Percentiles rank a stretch among this genome's conserved stretches.
Evolutionary conservation across 2,329 filamentous ascomycete species (phyloP).

Genomic region (Aspergillus novofumigatus): DNA sequence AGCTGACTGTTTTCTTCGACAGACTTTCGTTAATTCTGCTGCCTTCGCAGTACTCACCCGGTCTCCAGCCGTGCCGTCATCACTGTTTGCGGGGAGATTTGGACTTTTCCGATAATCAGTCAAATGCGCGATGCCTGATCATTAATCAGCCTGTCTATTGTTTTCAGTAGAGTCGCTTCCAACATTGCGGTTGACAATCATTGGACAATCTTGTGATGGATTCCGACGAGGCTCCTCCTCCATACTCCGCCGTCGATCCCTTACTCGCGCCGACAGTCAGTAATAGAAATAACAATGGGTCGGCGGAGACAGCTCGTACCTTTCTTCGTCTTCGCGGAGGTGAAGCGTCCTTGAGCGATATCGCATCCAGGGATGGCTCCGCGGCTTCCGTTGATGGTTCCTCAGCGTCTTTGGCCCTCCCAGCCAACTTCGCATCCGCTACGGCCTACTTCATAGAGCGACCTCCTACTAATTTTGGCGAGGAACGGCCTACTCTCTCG

Average conservation of each 20-base stretch:
- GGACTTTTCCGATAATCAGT: neutral
- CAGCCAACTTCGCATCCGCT: constrained; percentile 33
- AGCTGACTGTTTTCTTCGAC: neutral
- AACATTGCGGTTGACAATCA: neutral
- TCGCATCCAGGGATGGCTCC: constrained; percentile 14
- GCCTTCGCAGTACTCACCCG: constrained; percentile 19
- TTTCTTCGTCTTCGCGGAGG: constrained; percentile 18
- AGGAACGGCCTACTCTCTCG: constrained; percentile 23
- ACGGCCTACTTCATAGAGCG: constrained; percentile 38
- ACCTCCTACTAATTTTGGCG: constrained; percentile 21
- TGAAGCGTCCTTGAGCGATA: constrained; percentile 14
- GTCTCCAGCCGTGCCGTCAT: neutral
- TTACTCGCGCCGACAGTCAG: constrained; percentile 22
- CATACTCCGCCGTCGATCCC: constrained; percentile 40
- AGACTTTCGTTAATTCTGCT: constrained; percentile 26
- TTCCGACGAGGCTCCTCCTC: constrained; percentile 38
- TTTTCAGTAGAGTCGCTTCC: neutral
- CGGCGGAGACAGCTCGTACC: constrained; percentile 9
- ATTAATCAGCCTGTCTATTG: constrained; percentile 5
- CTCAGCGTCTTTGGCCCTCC: constrained; percentile 13
- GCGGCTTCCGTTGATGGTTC: constrained; percentile 8
- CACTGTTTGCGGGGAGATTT: neutral
- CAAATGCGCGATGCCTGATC: constrained; percentile 14
- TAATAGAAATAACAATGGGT: constrained; percentile 13
- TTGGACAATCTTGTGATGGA: constrained; percentile 23